Conservation (phyloP, 805 yeast species). For the Monosporozyma siamensis region DNA sequence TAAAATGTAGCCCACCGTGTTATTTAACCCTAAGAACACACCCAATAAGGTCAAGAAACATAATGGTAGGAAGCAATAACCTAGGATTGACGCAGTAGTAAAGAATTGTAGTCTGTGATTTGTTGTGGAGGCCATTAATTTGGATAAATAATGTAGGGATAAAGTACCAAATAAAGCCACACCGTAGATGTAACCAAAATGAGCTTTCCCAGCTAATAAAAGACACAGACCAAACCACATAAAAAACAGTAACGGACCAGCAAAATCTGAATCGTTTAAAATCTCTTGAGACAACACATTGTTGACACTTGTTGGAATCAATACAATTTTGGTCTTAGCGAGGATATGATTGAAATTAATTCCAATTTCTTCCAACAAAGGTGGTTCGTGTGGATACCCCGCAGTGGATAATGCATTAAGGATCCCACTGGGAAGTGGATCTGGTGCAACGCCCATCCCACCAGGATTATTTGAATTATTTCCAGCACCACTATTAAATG, state of each 20-base stretch:
- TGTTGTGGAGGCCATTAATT: constrained; percentile 62
- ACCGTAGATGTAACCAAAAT: constrained; percentile 94
- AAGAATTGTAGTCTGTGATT: constrained; percentile 34
- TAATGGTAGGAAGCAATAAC: constrained; percentile 86
- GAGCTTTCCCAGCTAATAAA: constrained; percentile 83
- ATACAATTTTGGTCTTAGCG: constrained; percentile 74
- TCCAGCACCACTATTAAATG: constrained; percentile 6
- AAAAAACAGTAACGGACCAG: constrained; percentile 90
- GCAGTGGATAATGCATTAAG: constrained; percentile 87
- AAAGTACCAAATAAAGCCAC: constrained; percentile 87
- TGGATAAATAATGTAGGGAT: constrained; percentile 74
- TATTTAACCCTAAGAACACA: constrained; percentile 69
- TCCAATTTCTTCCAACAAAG: constrained; percentile 85
- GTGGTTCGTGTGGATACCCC: constrained; percentile 94
- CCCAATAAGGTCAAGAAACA: constrained; percentile 52
- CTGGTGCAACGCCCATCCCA: constrained; percentile 20
- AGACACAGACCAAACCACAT: constrained; percentile 76
- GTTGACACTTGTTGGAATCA: constrained; percentile 53
- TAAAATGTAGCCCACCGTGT: constrained; percentile 59
- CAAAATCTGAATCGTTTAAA: constrained; percentile 82
- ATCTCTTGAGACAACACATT: constrained; percentile 60
- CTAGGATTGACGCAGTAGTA: constrained; percentile 83
- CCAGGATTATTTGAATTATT: too few species aligned
- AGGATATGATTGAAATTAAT: constrained; percentile 84
- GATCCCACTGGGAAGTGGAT: constrained; percentile 57